Evolutionary conservation across 2,329 filamentous ascomycete species (phyloP).

Genomic region (Leptographium galeiforme): DNA sequence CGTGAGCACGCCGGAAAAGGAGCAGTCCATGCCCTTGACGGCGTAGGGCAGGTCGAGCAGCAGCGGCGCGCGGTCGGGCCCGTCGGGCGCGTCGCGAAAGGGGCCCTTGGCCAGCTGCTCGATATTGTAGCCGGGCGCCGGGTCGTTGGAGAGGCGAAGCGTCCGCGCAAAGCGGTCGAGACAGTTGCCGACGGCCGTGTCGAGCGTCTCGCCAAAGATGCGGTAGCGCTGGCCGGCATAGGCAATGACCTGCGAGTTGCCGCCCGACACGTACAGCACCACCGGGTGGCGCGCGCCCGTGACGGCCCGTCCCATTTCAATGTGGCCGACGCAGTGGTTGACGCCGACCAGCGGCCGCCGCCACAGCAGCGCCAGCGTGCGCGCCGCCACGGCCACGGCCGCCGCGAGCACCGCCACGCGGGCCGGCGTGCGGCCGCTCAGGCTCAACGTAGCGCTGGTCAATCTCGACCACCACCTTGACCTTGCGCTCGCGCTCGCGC

Average conservation of each 20-base stretch:
- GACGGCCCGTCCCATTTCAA: constrained; percentile 94
- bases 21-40: constrained; percentile 98
- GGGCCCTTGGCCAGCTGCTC: constrained; percentile 64
- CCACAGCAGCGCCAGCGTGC: constrained; percentile 76
- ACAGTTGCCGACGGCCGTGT: constrained; percentile 96
- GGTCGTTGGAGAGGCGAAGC: constrained; percentile 84
- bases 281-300: constrained; percentile 85
- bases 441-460: constrained; percentile 72
- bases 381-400: constrained; percentile 37
- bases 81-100: constrained; percentile 6
- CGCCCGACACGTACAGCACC: constrained; percentile 87
- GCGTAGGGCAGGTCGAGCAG: constrained; percentile 86
- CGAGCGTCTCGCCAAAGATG: constrained; percentile 94
- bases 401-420: constrained; percentile 31
- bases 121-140: constrained; percentile 94
- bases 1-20: constrained; percentile 83
- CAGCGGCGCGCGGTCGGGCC: constrained; percentile 47
- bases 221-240: constrained; percentile 90
- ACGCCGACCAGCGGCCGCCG: constrained; percentile 79
- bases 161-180: constrained; percentile 91
- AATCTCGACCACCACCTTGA: constrained; percentile 80
- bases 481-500: constrained; percentile 81
- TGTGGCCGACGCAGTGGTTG: constrained; percentile 96
- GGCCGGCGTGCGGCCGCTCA: constrained; percentile 44
- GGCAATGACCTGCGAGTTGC: constrained; percentile 96